phyloP scores from a whole-genome alignment of 306 rosid genomes.

The Vigna mungo region DNA sequence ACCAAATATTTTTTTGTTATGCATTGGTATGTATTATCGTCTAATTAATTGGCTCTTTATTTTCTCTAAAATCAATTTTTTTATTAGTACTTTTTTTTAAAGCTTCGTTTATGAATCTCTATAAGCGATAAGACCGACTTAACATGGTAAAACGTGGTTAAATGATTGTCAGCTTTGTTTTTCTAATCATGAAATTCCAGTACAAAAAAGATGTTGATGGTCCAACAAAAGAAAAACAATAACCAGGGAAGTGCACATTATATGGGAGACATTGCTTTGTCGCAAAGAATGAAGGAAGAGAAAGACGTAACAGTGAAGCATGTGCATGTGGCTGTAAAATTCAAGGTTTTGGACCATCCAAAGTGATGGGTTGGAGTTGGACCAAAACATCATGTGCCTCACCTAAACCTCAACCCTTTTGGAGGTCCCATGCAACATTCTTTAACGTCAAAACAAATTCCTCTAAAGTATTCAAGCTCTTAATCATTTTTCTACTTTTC shows the following conservation, averaged over 20 bases:
- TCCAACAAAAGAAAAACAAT: not conserved
- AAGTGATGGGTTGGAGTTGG: not conserved
- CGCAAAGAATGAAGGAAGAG: slow-evolving; percentile 19
- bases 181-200: not conserved
- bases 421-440: slow-evolving; percentile 21
- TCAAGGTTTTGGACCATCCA: slow-evolving; percentile 14
- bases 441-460: slow-evolving; percentile 13
- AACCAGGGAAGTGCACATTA: not conserved
- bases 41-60: no score
- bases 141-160: no score
- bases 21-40: no score
- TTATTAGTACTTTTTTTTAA: no score
- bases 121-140: no score
- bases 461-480: not conserved
- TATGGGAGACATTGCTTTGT: slow-evolving; percentile 36
- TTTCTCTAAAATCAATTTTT: no score
- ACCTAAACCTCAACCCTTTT: not conserved
- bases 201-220: not conserved
- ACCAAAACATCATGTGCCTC: slow-evolving; percentile 7
- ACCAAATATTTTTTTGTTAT: no score
- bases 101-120: no score
- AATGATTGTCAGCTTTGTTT: not conserved
- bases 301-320: slow-evolving; percentile 28
- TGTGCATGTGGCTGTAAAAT: slow-evolving; percentile 10
- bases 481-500: not conserved